These are phyloP conservation scores for Oropetium thomaeum DNA, from an alignment of 176 grass and related monocot species.

Conservation along the genomic window DNA sequence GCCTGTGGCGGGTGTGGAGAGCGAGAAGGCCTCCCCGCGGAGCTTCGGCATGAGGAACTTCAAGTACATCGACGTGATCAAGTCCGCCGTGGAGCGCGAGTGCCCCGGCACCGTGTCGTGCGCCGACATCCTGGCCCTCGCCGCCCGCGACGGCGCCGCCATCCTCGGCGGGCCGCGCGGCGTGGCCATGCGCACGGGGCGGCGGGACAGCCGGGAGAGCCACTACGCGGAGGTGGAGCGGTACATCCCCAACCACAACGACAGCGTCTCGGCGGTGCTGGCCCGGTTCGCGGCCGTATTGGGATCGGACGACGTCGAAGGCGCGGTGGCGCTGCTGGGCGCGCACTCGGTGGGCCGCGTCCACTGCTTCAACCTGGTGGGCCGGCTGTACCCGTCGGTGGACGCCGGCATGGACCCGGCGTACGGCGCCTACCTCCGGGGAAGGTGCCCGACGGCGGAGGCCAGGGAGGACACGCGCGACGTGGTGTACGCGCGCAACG, in stretches of 20 bases:
- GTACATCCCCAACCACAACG: slow-evolving; percentile 42
- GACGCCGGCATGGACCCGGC: slow-evolving; percentile 31
- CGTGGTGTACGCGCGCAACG: slow-evolving; percentile 57
- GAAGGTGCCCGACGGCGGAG: slow-evolving; percentile 34
- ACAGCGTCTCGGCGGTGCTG: slow-evolving; percentile 9
- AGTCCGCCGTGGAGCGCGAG: slow-evolving; percentile 35
- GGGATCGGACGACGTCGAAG: slow-evolving; percentile 30
- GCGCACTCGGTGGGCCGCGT: slow-evolving; percentile 61
- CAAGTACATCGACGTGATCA: slow-evolving; percentile 46
- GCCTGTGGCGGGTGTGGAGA: too few relatives aligned
- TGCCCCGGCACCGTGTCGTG: slow-evolving; percentile 29
- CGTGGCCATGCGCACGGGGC: slow-evolving; percentile 32
- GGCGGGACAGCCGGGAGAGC: slow-evolving; percentile 24
- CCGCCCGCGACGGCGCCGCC: slow-evolving; percentile 1
- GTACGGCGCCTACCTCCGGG: slow-evolving; percentile 40
- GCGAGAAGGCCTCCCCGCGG: slow-evolving; percentile 31
- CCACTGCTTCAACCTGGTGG: slow-evolving; percentile 51
- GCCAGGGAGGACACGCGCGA: slow-evolving; percentile 34
- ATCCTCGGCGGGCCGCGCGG: slow-evolving; percentile 26
- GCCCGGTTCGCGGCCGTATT: slow-evolving; percentile 31
- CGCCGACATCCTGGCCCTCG: slow-evolving; percentile 15
- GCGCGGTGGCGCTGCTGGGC: slow-evolving; percentile 44
- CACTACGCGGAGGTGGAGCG: neutral
- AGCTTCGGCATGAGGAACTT: slow-evolving; percentile 59
- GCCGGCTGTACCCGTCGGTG: slow-evolving; percentile 32